A percentile compares a stretch with the other conserved stretches of the same genome.
Evolutionary conservation across 805 yeast genomes (phyloP).

Genomic region (Hermanozyma aechmeae): DNA sequence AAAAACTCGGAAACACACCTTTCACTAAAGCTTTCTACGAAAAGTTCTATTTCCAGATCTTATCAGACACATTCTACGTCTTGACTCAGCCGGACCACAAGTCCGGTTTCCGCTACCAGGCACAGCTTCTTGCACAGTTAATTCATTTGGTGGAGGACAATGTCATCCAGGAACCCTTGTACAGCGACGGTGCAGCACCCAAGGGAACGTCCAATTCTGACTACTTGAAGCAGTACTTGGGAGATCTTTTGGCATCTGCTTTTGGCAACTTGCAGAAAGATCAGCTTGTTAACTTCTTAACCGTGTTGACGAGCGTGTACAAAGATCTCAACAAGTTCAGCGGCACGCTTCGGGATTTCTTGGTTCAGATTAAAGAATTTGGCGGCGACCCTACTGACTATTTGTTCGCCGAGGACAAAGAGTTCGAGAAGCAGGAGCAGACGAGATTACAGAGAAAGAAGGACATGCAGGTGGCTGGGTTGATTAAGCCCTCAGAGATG

Average conservation of each 20-base stretch:
- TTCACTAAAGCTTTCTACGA: slow-evolving; percentile 82
- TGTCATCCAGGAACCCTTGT: slow-evolving; percentile 69
- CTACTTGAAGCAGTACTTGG: slow-evolving; percentile 72
- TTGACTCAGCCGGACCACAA: slow-evolving; percentile 96
- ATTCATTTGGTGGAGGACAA: slow-evolving; percentile 74
- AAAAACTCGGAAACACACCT: slow-evolving; percentile 57
- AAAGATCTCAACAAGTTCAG: slow-evolving; percentile 68
- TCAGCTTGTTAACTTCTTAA: slow-evolving; percentile 74
- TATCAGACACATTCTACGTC: slow-evolving; percentile 87
- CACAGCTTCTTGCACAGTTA: slow-evolving; percentile 74
- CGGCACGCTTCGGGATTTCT: slow-evolving; percentile 85
- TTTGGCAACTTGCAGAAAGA: slow-evolving; percentile 83
- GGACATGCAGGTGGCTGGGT: slow-evolving; percentile 85
- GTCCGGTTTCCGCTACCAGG: slow-evolving; percentile 86
- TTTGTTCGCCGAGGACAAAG: slow-evolving; percentile 88
- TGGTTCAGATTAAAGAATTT: slow-evolving; percentile 89
- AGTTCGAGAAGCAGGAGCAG: slow-evolving; percentile 62
- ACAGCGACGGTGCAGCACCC: slow-evolving; percentile 72
- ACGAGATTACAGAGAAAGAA: slow-evolving; percentile 63
- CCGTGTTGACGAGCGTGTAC: slow-evolving; percentile 65
- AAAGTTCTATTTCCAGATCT: slow-evolving; percentile 79
- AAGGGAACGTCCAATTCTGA: slow-evolving; percentile 75
- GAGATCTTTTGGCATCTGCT: slow-evolving; percentile 75
- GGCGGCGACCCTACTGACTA: slow-evolving; percentile 97
- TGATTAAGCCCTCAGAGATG: slow-evolving; percentile 89